Evolutionary conservation across 2,329 filamentous ascomycete genomes (phyloP).

Genomic region (Cladophialophora yegresii): DNA sequence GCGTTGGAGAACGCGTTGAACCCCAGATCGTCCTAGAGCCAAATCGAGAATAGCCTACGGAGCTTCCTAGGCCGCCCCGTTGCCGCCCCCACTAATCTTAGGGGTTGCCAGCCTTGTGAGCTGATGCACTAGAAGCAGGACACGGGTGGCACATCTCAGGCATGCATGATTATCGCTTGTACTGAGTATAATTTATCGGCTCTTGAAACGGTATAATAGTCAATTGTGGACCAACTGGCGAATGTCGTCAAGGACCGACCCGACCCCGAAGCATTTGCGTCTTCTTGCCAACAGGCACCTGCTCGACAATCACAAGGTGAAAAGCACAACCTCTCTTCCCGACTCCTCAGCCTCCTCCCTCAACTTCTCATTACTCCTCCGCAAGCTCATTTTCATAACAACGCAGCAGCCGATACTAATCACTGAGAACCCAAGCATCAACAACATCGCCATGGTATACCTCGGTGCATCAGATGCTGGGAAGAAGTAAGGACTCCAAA

Average conservation of each 20-base stretch:
- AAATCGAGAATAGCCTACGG: neutral
- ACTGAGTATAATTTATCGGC: no score
- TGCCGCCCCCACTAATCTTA: neutral
- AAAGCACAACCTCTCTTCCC: neutral
- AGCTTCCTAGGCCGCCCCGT: no score
- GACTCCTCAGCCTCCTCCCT: neutral
- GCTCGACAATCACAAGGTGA: neutral
- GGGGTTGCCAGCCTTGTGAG: neutral
- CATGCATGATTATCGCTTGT: neutral
- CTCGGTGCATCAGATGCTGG: constrained; percentile 9
- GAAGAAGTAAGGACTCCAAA: constrained; percentile 50
- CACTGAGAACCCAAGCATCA: constrained; percentile 5
- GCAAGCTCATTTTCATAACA: neutral
- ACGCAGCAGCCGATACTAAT: neutral
- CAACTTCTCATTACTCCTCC: neutral
- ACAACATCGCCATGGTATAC: constrained; percentile 10
- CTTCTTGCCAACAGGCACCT: neutral
- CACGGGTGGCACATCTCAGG: neutral
- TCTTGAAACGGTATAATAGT: no score
- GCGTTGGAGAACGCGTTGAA: neutral
- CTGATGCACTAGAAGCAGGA: neutral
- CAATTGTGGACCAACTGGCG: no score
- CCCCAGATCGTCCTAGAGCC: neutral
- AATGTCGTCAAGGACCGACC: neutral
- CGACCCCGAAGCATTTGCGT: neutral